Evolutionary conservation across 306 rosid genomes (phyloP).

Genomic region (Pyrus bretschneideri): DNA sequence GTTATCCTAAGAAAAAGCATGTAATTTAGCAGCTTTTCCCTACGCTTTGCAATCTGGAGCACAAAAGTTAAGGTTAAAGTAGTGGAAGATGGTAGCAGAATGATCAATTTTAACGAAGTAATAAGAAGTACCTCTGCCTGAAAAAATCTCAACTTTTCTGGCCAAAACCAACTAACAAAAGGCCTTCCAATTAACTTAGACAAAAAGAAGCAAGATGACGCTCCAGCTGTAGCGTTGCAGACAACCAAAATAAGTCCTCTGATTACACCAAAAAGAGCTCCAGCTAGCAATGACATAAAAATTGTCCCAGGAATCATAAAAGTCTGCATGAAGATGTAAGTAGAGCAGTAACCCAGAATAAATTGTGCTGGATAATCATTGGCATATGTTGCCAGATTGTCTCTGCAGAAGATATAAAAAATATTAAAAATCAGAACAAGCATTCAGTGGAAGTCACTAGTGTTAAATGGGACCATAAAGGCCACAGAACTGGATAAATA

Average conservation of each 20-base stretch:
- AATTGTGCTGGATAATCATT: constrained; percentile 58
- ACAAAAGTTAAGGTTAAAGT: background rate
- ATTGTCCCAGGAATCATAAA: constrained; percentile 98
- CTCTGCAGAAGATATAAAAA: constrained; percentile 35
- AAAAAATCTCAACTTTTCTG: constrained; percentile 75
- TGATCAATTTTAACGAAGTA: background rate
- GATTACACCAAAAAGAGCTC: constrained; percentile 84
- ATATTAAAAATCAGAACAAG: background rate
- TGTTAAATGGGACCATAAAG: background rate
- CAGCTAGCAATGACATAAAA: constrained; percentile 95
- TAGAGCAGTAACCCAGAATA: constrained; percentile 88
- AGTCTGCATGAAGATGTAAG: constrained; percentile 96
- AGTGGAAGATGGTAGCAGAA: background rate
- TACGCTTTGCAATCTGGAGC: constrained; percentile 78
- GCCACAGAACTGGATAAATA: background rate
- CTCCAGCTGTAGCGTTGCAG: constrained; percentile 92
- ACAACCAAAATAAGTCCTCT: constrained; percentile 76
- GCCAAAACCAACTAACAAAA: constrained; percentile 87
- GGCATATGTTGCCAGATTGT: constrained; percentile 58
- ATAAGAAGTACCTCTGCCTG: constrained; percentile 68
- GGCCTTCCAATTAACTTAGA: constrained; percentile 94
- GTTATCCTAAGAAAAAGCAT: constrained; percentile 95
- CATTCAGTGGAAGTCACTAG: background rate
- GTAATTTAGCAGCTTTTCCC: constrained; percentile 89
- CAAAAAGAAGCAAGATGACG: constrained; percentile 76